Conservation (phyloP, 164 flowering plant genomes). For the Liquidambar formosana region DNA sequence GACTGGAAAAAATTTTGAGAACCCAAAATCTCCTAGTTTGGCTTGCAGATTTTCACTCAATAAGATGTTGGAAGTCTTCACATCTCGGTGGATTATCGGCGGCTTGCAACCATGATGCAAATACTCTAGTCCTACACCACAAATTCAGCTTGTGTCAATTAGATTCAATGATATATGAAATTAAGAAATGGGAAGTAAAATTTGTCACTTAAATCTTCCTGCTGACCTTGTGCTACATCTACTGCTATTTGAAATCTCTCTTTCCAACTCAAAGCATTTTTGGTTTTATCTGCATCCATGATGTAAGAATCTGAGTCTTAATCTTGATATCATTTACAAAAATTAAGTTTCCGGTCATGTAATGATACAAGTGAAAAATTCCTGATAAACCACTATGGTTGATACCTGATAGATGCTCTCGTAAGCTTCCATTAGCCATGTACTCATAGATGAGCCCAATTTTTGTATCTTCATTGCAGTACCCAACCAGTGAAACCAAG, state of each 20-base stretch:
- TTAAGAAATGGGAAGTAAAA: too few relatives aligned
- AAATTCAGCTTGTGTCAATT: neutral
- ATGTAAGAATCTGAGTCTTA: too few relatives aligned
- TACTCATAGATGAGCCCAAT: conserved; percentile 33
- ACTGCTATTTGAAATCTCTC: too few relatives aligned
- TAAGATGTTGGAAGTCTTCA: conserved; percentile 34
- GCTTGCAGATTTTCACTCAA: conserved; percentile 25
- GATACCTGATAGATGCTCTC: conserved; percentile 27
- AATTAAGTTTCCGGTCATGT: too few relatives aligned
- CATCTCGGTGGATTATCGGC: conserved; percentile 38
- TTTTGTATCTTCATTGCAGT: conserved; percentile 27
- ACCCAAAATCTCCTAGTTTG: conserved; percentile 34
- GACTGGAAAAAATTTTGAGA: conserved; percentile 13
- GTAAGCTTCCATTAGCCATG: conserved; percentile 32
- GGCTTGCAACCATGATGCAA: conserved; percentile 34
- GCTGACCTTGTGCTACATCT: conserved; percentile 6
- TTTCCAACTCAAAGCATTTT: too few relatives aligned
- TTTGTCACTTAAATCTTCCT: neutral
- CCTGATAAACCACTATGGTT: too few relatives aligned
- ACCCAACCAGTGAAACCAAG: conserved; percentile 30
- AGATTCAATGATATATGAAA: too few relatives aligned
- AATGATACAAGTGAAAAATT: neutral
- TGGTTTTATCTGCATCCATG: too few relatives aligned
- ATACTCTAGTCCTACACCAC: conserved; percentile 35
- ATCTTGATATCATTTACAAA: neutral